These are phyloP conservation scores for Cryptosporidium parvum DNA, from an alignment of 169 alveolate species.

Conservation along the genomic window DNA sequence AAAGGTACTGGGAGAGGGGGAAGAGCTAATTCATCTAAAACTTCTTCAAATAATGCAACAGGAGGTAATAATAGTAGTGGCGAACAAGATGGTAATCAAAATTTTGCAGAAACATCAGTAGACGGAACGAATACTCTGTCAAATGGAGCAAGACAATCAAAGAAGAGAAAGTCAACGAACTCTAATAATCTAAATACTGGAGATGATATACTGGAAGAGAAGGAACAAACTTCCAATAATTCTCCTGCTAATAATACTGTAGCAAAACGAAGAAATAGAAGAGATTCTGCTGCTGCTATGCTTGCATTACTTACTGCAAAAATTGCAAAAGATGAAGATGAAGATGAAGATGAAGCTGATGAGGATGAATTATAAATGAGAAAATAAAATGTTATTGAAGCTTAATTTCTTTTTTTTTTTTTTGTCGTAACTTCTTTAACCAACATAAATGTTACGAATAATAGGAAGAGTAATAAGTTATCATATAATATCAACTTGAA, in stretches of 20 bases:
- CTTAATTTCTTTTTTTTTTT: background rate
- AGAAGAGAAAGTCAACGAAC: constrained; percentile 17
- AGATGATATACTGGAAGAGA: constrained; percentile 11
- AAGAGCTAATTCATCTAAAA: constrained; percentile 9
- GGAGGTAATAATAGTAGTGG: constrained; percentile 3
- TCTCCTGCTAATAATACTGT: constrained; percentile 52
- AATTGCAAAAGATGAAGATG: constrained; percentile 71
- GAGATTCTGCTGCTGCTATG: constrained; percentile 76
- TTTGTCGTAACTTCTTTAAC: too few relatives aligned
- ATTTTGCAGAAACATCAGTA: background rate
- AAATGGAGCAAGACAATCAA: background rate
- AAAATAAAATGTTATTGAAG: background rate
- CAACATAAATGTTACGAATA: too few relatives aligned
- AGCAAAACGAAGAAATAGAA: constrained; percentile 70
- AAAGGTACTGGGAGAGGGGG: constrained; percentile 10
- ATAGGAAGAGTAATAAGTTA: too few relatives aligned
- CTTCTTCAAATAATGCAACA: background rate
- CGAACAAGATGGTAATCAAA: constrained; percentile 1
- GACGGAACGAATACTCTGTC: background rate
- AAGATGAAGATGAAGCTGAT: constrained; percentile 61
- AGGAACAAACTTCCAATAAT: background rate
- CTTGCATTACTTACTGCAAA: constrained; percentile 71
- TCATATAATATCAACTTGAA: too few relatives aligned
- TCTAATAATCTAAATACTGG: constrained; percentile 19
- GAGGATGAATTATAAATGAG: constrained; percentile 10